Evolutionary conservation across 805 yeast species (phyloP), one percentile per base, ranked within the genome.

Genomic region (Cyberlindnera bimundalis): DNA sequence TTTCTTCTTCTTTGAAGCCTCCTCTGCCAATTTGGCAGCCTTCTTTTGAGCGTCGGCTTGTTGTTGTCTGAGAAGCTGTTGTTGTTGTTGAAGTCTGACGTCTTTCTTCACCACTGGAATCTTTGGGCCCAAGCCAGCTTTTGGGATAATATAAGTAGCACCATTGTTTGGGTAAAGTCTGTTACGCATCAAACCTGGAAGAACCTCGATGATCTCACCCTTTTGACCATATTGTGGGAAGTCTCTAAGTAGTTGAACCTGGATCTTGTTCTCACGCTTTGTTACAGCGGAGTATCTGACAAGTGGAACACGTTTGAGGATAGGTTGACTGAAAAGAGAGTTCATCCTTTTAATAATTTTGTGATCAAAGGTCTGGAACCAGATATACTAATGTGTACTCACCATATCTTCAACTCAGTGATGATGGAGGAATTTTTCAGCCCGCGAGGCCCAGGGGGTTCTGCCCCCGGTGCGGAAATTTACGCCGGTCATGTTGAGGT

Each of bases 141-240:
- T 45, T 25, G 54, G 53, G 17, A 71, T 58, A 17, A 87, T 70
- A 55, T 87, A 89, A 15, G 77, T 73, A 3, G 96, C 96, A 32
- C 87, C 84, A 53, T 85, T 81, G 45, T 68, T 54, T 31, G 77
- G 76, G 53, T 87, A 87, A 42, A 89, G 71, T 52, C 66, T 76
- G 64, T 85, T 86, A 57, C 91, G 77, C 96, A 89, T 89, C 47
- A 76, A 69, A 17, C 88, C 84, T 23, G 96, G 89, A 47, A 78
- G 73, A 15, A 89, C 96, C 26, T 74, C 67, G 21, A 83, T 71
- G 32, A 89, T 71, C 65, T 89, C 83, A 26, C 96, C 96, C 45
- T 65, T 67, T 17, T 65, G 65, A 16, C 95, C 95, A 41, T 81
- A 62, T 12, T 72, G 73, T 23, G 79, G 76, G 56, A 78, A 73